Evolutionary conservation across 1,284 basidiomycete species (phyloP), one percentile per base, ranked within the genome.

Genomic region (Mycena citricolor): DNA sequence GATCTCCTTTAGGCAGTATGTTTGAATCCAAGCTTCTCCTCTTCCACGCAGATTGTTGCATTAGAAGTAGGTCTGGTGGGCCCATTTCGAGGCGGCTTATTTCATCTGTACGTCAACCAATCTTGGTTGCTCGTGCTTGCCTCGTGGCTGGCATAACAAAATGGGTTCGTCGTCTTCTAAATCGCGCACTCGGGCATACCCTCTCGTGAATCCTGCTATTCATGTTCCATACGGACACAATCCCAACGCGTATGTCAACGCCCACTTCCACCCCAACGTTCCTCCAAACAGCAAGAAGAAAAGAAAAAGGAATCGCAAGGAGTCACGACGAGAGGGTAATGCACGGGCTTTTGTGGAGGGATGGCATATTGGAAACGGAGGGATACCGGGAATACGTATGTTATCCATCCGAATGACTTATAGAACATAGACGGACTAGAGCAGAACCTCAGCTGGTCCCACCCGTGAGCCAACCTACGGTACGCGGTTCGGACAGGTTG

Each of bases 131-230:
- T 36, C 42, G 46, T 36, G 46, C 25, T 21, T 16, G 8, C 45
- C 39, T 44, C 50, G 50, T 49, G 49, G n/a, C 35, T 45, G 21
- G 14, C 23, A 30, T 38, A 38, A n/a, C 31, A 30, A 26, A 37
- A 52, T 52, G 51, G 51, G 51, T 29, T 44, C 31, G 14, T 39
- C 39, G 8, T 42, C 51, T 14, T 52, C 51, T 7, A 52, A 52
- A 23, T 34, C 51, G 8, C 39, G 28, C 17, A 8, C 17, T 11
- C 25, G 32, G 4, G 31, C 35, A 17, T 52, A 52, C 34, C 51
- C 51, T 4, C 39, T 52, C 11, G 1, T 52, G 12, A 44, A 39
- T 5, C 51, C 51, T 2, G 51, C 47, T 4, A 42, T 28, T 33
- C 38, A 40, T 20, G 46, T 52, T 22, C 47, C 47, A 6, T 41